Conservation (phyloP, 345 rosid species). For the Gossypium rotundifolium region DNA sequence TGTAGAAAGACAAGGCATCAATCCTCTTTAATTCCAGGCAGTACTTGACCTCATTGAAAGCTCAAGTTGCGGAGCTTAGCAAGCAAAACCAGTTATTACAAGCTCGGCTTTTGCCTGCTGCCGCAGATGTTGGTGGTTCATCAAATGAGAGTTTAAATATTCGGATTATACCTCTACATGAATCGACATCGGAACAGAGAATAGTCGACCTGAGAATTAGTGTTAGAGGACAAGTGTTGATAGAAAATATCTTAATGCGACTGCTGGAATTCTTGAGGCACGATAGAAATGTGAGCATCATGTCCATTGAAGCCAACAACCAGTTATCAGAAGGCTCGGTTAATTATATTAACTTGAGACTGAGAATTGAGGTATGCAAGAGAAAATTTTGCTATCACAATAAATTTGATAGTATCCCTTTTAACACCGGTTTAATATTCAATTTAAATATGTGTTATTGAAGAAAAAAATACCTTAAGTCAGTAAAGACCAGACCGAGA, state of each 20-base stretch:
- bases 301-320: conserved; percentile 50
- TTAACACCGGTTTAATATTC: no score
- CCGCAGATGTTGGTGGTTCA: conserved; percentile 15
- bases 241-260: conserved; percentile 34
- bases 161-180: conserved; percentile 24
- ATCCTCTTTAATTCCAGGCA: conserved; percentile 57
- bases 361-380: conserved; percentile 54
- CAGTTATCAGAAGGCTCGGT: conserved; percentile 17
- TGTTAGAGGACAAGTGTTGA: conserved; percentile 35
- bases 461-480: no score
- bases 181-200: conserved; percentile 44
- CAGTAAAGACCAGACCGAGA: no score
- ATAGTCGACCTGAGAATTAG: conserved; percentile 42
- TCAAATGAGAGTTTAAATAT: conserved; percentile 30
- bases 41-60: conserved; percentile 41
- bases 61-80: conserved; percentile 44
- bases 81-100: conserved; percentile 41
- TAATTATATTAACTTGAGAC: conserved; percentile 36
- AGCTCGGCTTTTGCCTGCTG: conserved; percentile 29
- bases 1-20: conserved; percentile 57
- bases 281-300: conserved; percentile 38
- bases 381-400: not conserved
- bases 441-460: no score
- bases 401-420: no score
- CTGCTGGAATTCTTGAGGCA: conserved; percentile 64